Base-by-base conservation (phyloP, 805 yeast species). In the Alloascoidea hylecoeti region DNA sequence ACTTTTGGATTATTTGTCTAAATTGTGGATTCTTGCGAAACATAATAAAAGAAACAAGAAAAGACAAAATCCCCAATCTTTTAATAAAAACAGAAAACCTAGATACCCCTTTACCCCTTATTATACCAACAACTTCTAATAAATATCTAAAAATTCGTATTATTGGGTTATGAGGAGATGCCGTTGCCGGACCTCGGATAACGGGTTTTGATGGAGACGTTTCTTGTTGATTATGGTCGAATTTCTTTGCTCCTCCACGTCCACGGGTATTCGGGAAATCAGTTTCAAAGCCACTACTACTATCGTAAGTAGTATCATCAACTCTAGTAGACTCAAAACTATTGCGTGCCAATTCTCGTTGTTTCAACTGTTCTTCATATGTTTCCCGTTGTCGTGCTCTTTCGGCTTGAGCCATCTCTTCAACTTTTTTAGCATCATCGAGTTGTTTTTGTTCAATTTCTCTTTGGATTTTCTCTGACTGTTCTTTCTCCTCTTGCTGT, bases 51-150 rank as follows among this genome's bases (percentile, higher is more conserved):
- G 30, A 23, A n/a, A 23, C 30, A 9, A 23, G 30, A 23, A 23
- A 23, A n/a, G 30, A 9, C 30, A 23, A 23, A n/a, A 23, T 9
- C 30, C 2, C 55, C 47, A 36, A 47, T 48, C 30, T 38, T 44
- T 15, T 47, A 16, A 36, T 42, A 44, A 18, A 17, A 49, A 23
- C 27, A 51, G 14, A 5, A 49, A 44, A 14, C 49, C 30, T 15
- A 50, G 17, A 15, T 44, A 15, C 6, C 41, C 30, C 2, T 44
- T 46, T 5, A 43, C 45, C 35, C 40, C 38, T 5, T 23, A 23
- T 23, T 9, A 23, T 23, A 9, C 30, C 30, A 23, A n/a, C 30
- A n/a, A 23, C 30, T n/a, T 23, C 13, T 23, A 23, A n/a, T n/a
- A 23, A 9, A n/a, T 23, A 23, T 23, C n/a, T 23, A 9, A 23